phyloP scores from a whole-genome alignment of 495 filamentous ascomycete genomes.

The Melanomma pulvis-pyrius region DNA sequence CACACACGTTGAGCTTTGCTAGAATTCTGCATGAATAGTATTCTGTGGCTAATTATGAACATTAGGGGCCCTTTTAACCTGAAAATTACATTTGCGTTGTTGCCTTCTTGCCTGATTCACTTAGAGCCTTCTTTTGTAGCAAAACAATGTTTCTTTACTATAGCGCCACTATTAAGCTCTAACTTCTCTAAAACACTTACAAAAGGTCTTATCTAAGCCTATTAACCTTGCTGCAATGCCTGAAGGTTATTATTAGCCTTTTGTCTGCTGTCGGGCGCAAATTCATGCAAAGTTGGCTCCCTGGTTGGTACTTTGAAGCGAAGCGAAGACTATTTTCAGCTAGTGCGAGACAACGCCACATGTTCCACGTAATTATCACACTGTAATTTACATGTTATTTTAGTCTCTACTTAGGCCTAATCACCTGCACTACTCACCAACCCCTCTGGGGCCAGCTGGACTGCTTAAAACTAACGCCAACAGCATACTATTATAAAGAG shows the following conservation, averaged over 20 bases:
- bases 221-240: neutral
- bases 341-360: too few species aligned
- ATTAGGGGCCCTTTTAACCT: neutral
- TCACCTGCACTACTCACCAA: too few species aligned
- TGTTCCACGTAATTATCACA: too few species aligned
- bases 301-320: neutral
- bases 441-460: too few species aligned
- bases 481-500: too few species aligned
- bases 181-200: slow-evolving; percentile 3
- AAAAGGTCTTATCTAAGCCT: neutral
- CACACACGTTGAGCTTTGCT: too few species aligned
- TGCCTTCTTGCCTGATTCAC: neutral
- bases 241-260: neutral
- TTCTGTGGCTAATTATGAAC: neutral
- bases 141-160: neutral
- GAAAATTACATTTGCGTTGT: neutral
- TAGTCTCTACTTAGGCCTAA: too few species aligned
- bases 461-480: too few species aligned
- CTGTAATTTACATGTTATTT: too few species aligned
- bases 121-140: neutral
- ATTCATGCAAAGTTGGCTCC: neutral
- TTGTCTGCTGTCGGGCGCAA: neutral
- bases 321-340: neutral
- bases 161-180: neutral
- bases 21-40: too few species aligned